phyloP scores from a whole-genome alignment of 768 basidiomycete genomes.

The Leccinum olivaceopallidum region DNA sequence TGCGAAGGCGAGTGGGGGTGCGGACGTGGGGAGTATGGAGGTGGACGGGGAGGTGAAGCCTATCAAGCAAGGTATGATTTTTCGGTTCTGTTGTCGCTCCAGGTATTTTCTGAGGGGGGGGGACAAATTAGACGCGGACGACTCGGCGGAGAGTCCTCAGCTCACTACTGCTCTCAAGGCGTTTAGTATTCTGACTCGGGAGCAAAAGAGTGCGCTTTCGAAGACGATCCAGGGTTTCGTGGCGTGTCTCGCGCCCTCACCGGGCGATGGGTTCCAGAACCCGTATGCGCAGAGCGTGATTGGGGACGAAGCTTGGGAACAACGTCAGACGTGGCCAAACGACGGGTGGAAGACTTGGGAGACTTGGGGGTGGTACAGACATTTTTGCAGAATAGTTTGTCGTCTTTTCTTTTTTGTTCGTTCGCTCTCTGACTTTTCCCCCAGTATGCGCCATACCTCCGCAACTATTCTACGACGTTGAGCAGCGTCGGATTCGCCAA shows the following conservation, averaged over 20 bases:
- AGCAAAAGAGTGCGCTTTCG: constrained; percentile 74
- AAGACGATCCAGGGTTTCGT: constrained; percentile 79
- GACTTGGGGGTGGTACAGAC: constrained; percentile 89
- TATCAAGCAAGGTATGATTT: constrained; percentile 39
- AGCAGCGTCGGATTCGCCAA: constrained; percentile 66
- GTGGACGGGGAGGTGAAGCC: constrained; percentile 75
- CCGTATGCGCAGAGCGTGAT: constrained; percentile 57
- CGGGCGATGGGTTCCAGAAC: constrained; percentile 47
- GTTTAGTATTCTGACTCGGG: constrained; percentile 67
- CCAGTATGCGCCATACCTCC: constrained; percentile 80
- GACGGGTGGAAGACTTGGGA: constrained; percentile 85
- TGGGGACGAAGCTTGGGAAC: constrained; percentile 67
- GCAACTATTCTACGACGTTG: constrained; percentile 71
- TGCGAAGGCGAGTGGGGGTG: constrained; percentile 61
- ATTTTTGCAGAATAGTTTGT: constrained; percentile 80
- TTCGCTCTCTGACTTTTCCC: constrained; percentile 5
- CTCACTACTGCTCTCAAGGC: constrained; percentile 75
- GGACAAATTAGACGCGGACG: constrained; percentile 33
- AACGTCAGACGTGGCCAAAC: constrained; percentile 65
- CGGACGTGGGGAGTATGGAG: constrained; percentile 52
- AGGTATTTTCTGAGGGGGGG: neutral
- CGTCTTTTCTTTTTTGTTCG: constrained; percentile 6
- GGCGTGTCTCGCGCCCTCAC: constrained; percentile 50
- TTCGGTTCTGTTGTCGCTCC: too few species aligned
- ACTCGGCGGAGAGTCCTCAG: constrained; percentile 61